phyloP scores from a whole-genome alignment of 78 protist species.

The Dictyostelium firmibasis region DNA sequence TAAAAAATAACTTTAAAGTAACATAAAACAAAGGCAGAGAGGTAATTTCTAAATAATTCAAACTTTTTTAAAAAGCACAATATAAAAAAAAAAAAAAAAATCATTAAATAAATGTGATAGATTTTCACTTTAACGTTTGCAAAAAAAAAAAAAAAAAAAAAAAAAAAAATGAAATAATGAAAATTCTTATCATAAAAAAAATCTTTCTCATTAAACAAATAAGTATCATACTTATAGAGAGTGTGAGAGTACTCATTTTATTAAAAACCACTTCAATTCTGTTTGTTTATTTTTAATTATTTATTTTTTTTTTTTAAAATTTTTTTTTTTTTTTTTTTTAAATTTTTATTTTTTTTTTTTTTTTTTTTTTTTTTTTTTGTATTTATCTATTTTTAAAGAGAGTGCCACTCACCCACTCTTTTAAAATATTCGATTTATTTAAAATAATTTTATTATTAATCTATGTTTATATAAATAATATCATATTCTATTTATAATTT shows the following conservation, averaged over 20 bases:
- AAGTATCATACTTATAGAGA: background rate
- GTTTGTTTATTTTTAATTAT: background rate
- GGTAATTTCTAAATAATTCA: background rate
- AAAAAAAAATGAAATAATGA: background rate
- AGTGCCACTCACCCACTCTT: background rate
- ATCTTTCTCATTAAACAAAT: background rate
- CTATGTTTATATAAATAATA: background rate
- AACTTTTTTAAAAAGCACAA: too few species aligned
- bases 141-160: background rate
- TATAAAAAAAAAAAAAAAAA: too few species aligned
- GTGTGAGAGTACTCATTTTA: background rate
- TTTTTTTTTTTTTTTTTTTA: too few species aligned
- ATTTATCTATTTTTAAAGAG: background rate
- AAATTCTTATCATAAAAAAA: too few species aligned
- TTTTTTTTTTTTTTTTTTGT: too few species aligned
- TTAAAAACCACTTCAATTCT: background rate
- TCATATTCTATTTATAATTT: background rate
- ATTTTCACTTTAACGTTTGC: too few species aligned
- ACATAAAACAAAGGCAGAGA: background rate
- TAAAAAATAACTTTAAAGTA: background rate
- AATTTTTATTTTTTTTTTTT: too few species aligned
- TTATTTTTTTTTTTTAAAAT: background rate
- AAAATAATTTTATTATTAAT: too few species aligned
- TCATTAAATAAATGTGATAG: too few species aligned
- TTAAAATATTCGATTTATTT: background rate